phyloP scores from a whole-genome alignment of 2,329 filamentous ascomycete species.

The Clonostachys chloroleuca region DNA sequence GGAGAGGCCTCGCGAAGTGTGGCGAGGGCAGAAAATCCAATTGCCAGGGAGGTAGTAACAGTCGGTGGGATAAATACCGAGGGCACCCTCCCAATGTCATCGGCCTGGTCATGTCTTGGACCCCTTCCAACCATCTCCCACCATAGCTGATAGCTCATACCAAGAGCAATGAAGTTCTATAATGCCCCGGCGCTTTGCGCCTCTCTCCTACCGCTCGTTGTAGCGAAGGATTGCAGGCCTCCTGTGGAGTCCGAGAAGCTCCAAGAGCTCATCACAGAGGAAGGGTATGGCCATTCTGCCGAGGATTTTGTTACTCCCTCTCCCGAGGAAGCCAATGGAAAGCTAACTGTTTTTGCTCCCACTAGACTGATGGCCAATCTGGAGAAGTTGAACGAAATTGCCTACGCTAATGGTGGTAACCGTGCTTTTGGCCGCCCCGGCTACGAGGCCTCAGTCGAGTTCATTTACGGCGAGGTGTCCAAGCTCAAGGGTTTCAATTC shows the following conservation, averaged over 20 bases:
- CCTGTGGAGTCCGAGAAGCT: conserved; percentile 26
- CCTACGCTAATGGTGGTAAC: conserved; percentile 43
- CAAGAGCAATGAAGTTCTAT: neutral
- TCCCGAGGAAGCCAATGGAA: neutral
- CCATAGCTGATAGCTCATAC: too few relatives aligned
- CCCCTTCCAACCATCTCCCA: too few relatives aligned
- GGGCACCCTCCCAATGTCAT: too few relatives aligned
- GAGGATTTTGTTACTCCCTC: neutral
- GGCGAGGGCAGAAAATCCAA: too few relatives aligned
- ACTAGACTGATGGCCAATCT: conserved; percentile 38
- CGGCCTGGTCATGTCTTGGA: too few relatives aligned
- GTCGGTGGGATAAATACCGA: too few relatives aligned
- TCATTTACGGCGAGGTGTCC: conserved; percentile 38
- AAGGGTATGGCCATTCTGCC: conserved; percentile 16
- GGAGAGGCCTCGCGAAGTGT: too few relatives aligned
- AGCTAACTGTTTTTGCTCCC: neutral
- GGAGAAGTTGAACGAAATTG: conserved; percentile 38
- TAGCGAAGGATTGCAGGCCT: conserved; percentile 4
- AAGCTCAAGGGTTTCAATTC: conserved; percentile 26
- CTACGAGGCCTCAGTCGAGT: conserved; percentile 43
- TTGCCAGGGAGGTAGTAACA: too few relatives aligned
- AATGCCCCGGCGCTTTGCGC: neutral
- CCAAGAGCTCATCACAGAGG: conserved; percentile 29
- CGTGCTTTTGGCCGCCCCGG: conserved; percentile 47
- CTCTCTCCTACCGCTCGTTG: conserved; percentile 1